phyloP scores from a whole-genome alignment of 176 grass and related monocot species.

The Carex myosuroides region DNA sequence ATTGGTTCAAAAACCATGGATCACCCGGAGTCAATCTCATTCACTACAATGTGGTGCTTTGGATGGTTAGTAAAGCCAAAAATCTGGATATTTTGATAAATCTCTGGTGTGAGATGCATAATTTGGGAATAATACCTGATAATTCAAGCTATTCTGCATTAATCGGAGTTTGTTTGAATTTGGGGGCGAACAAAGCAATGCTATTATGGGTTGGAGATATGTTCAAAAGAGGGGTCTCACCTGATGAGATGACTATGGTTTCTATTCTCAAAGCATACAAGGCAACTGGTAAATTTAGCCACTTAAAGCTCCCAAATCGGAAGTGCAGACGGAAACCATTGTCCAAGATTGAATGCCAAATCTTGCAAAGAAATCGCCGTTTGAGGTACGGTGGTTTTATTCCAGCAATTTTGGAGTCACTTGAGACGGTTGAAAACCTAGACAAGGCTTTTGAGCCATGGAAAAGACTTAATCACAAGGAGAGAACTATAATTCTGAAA shows the following conservation, averaged over 20 bases:
- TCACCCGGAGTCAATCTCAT: constrained; percentile 62
- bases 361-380: background rate
- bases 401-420: constrained; percentile 51
- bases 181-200: constrained; percentile 26
- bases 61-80: constrained; percentile 36
- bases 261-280: constrained; percentile 64
- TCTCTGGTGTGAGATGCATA: constrained; percentile 70
- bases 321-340: background rate
- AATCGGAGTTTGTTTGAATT: constrained; percentile 63
- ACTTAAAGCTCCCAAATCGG: constrained; percentile 6
- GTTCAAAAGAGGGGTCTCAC: constrained; percentile 62
- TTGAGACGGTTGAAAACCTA: constrained; percentile 37
- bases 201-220: constrained; percentile 70
- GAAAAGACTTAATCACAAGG: constrained; percentile 50
- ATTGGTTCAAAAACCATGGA: constrained; percentile 45
- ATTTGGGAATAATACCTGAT: constrained; percentile 29
- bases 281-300: constrained; percentile 48
- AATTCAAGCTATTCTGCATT: constrained; percentile 63
- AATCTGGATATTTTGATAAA: constrained; percentile 46
- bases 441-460: constrained; percentile 65
- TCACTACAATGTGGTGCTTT: constrained; percentile 77
- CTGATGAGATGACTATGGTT: constrained; percentile 70
- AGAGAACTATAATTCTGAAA: constrained; percentile 80
- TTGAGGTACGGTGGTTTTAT: constrained; percentile 57
- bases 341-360: background rate